These are phyloP conservation scores for Starmerella khaoyaiensis DNA, from an alignment of 805 yeast genomes.

Conservation along the genomic window DNA sequence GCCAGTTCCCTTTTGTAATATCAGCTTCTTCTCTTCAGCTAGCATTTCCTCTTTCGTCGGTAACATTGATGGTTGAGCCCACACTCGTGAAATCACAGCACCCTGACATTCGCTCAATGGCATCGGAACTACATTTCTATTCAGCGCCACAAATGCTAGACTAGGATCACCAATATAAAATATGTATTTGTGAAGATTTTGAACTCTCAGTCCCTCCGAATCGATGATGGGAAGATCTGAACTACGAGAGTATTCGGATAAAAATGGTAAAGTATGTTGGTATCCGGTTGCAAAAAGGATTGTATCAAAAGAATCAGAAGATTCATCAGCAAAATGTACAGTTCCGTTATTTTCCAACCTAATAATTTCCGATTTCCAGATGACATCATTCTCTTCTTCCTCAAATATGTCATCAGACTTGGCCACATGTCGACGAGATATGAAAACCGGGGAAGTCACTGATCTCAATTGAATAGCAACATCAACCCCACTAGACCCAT, in stretches of 20 bases:
- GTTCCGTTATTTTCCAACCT: slow-evolving; percentile 30
- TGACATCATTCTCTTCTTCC: slow-evolving; percentile 27
- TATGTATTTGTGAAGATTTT: slow-evolving; percentile 47
- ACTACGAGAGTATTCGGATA: slow-evolving; percentile 27
- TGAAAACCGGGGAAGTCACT: slow-evolving; percentile 33
- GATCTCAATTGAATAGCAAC: slow-evolving; percentile 48
- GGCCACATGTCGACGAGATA: slow-evolving; percentile 37
- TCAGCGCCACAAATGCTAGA: slow-evolving; percentile 45
- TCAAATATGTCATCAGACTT: slow-evolving; percentile 30
- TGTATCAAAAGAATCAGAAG: slow-evolving; percentile 36
- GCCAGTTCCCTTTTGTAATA: slow-evolving; percentile 36
- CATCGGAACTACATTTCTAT: slow-evolving; percentile 25
- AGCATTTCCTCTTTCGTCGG: slow-evolving; percentile 40
- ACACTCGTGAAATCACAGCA: slow-evolving; percentile 47
- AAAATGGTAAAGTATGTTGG: slow-evolving; percentile 49
- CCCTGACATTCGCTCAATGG: slow-evolving; percentile 45
- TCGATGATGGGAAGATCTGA: slow-evolving; percentile 10
- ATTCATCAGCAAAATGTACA: slow-evolving; percentile 40
- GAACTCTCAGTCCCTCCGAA: slow-evolving; percentile 37
- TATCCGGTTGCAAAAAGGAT: slow-evolving; percentile 69
- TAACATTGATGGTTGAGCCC: slow-evolving; percentile 40
- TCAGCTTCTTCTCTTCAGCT: slow-evolving; percentile 31
- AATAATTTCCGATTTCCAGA: slow-evolving; percentile 26
- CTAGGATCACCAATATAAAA: slow-evolving; percentile 49
- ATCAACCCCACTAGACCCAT: slow-evolving; percentile 67